phyloP scores from a whole-genome alignment of 2,329 filamentous ascomycete species.

The Phaeosphaeriaceae sp. region DNA sequence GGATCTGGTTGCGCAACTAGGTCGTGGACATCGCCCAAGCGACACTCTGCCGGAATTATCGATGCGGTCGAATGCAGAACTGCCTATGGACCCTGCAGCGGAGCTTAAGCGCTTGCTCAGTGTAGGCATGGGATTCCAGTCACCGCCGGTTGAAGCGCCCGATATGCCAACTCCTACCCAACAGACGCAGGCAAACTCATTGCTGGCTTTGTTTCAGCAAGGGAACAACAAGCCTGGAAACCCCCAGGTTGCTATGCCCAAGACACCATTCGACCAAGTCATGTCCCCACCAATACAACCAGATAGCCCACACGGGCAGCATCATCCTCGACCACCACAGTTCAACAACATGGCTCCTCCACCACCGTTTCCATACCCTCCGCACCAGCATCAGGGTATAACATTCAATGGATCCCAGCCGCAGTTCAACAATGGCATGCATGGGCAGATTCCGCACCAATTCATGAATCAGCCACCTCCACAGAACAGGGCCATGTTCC shows the following conservation, averaged over 20 bases:
- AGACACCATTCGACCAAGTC: conserved; percentile 63
- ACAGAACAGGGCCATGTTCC: conserved; percentile 6
- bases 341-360: conserved; percentile 57
- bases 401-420: conserved; percentile 32
- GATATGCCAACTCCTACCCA: conserved; percentile 26
- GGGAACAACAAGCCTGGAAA: conserved; percentile 25
- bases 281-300: conserved; percentile 60
- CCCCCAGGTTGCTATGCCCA: conserved; percentile 25
- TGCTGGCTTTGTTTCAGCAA: conserved; percentile 63
- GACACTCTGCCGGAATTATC: conserved; percentile 43
- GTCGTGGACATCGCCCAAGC: conserved; percentile 26
- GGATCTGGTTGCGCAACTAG: conserved; percentile 38
- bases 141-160: conserved; percentile 45
- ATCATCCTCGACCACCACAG: conserved; percentile 61
- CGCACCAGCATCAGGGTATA: conserved; percentile 37
- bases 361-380: conserved; percentile 57
- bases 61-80: conserved; percentile 20
- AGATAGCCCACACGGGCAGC: conserved; percentile 61
- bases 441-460: conserved; percentile 27
- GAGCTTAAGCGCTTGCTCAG: conserved; percentile 61
- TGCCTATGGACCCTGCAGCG: conserved; percentile 53
- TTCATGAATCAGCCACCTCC: conserved; percentile 22
- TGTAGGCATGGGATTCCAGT: conserved; percentile 49
- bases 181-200: conserved; percentile 49
- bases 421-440: conserved; percentile 32